Conservation (phyloP, 306 rosid genomes). For the Gleditsia sinensis region DNA sequence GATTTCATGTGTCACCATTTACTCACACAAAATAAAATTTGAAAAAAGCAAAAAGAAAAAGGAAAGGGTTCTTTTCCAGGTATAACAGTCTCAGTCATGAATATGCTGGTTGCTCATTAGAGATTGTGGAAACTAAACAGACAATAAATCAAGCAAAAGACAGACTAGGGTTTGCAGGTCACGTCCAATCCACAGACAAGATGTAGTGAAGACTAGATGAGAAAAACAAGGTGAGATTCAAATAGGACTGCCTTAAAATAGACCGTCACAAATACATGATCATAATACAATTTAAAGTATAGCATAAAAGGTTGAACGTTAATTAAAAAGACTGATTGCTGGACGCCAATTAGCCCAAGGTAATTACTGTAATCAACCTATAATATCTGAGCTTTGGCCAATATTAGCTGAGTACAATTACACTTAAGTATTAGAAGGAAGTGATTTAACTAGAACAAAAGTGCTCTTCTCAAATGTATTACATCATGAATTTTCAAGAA, state of each 20-base stretch:
- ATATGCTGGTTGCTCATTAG: background rate
- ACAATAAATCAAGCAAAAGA: too few species aligned
- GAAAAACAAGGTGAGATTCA: background rate
- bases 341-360: background rate
- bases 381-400: background rate
- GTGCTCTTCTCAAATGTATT: background rate
- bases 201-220: background rate
- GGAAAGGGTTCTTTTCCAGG: background rate
- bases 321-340: background rate
- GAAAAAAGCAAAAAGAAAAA: background rate
- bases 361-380: too few species aligned
- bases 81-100: background rate
- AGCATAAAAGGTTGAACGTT: background rate
- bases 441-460: slow-evolving; percentile 1
- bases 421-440: background rate
- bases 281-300: background rate
- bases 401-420: too few species aligned
- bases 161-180: background rate
- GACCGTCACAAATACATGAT: background rate
- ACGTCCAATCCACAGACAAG: background rate
- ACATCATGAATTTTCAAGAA: background rate
- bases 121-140: background rate
- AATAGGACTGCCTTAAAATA: background rate
- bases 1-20: background rate
- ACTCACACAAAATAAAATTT: background rate